Conservation (phyloP, 768 basidiomycete species). For the Boletus subparvulus region DNA sequence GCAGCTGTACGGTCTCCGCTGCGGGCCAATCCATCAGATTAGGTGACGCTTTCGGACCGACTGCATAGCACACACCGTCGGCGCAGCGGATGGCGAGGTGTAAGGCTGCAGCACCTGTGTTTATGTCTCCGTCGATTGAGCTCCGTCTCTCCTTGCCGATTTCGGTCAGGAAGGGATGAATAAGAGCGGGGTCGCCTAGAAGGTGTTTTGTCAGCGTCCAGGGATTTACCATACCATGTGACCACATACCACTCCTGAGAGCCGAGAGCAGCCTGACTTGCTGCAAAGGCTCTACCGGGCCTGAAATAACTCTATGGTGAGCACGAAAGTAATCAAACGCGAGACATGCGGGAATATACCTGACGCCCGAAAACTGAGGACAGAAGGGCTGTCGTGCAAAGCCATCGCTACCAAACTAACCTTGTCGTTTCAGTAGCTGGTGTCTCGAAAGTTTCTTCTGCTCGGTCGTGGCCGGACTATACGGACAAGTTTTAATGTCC, state of each 20-base stretch:
- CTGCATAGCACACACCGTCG: slow-evolving; percentile 50
- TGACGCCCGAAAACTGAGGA: slow-evolving; percentile 18
- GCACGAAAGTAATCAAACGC: not conserved
- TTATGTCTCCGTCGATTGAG: slow-evolving; percentile 47
- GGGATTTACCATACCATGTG: not conserved
- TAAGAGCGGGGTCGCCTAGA: slow-evolving; percentile 70
- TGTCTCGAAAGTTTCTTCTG: not conserved
- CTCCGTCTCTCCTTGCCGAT: slow-evolving; percentile 64
- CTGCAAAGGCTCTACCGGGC: slow-evolving; percentile 46
- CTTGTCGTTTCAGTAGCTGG: not conserved
- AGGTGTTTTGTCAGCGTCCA: not conserved
- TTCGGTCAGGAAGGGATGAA: slow-evolving; percentile 81
- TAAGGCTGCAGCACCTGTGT: slow-evolving; percentile 71
- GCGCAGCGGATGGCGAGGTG: slow-evolving; percentile 85
- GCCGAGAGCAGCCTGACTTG: slow-evolving; percentile 67
- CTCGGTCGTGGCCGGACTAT: not conserved
- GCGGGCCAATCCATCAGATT: slow-evolving; percentile 1
- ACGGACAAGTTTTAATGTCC: not conserved
- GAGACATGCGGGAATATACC: slow-evolving; percentile 6
- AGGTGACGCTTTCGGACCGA: not conserved
- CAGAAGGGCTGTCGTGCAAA: slow-evolving; percentile 13
- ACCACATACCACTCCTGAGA: slow-evolving; percentile 54
- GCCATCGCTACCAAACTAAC: slow-evolving; percentile 19
- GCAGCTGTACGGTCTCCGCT: slow-evolving; percentile 67
- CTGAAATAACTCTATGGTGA: slow-evolving; percentile 17